A percentile compares a stretch with the other conserved stretches of the same genome.
phyloP scores from a whole-genome alignment of 2,329 filamentous ascomycete species.

The Colletotrichum sp. region DNA sequence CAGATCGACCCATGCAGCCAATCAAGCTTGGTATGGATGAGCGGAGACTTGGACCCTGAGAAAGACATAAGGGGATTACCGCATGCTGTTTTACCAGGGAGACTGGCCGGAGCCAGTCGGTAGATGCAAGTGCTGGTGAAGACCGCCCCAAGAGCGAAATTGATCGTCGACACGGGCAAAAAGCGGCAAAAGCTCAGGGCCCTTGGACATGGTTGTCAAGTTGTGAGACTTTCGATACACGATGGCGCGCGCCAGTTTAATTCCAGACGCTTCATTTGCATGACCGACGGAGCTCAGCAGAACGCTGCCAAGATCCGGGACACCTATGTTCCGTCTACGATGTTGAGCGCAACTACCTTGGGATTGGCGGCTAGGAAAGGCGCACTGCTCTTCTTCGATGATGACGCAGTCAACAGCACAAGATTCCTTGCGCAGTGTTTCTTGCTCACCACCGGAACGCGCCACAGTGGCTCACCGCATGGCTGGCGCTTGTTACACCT shows the following conservation, averaged over 20 bases:
- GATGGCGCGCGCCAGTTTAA: background rate
- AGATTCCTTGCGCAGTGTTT: background rate
- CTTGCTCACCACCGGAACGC: background rate
- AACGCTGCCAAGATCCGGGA: background rate
- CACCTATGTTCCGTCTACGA: background rate
- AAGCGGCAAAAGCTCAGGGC: background rate
- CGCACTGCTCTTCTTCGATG: background rate
- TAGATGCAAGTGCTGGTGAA: background rate
- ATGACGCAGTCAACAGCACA: background rate
- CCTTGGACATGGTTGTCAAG: background rate
- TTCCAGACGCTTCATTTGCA: background rate
- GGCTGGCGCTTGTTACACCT: background rate
- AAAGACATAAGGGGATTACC: background rate
- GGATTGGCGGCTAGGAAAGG: background rate
- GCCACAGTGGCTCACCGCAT: background rate
- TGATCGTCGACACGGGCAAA: background rate
- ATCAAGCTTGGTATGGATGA: background rate
- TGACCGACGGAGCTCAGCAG: background rate
- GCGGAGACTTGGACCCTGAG: conserved; percentile 4
- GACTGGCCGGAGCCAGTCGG: background rate
- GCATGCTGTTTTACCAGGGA: background rate
- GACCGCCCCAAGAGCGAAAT: background rate
- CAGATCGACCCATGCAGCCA: background rate
- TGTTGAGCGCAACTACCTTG: background rate
- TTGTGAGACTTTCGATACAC: background rate